Evolutionary conservation across 2,329 filamentous ascomycete species (phyloP).

Genomic region (Paecilomyces niveus): DNA sequence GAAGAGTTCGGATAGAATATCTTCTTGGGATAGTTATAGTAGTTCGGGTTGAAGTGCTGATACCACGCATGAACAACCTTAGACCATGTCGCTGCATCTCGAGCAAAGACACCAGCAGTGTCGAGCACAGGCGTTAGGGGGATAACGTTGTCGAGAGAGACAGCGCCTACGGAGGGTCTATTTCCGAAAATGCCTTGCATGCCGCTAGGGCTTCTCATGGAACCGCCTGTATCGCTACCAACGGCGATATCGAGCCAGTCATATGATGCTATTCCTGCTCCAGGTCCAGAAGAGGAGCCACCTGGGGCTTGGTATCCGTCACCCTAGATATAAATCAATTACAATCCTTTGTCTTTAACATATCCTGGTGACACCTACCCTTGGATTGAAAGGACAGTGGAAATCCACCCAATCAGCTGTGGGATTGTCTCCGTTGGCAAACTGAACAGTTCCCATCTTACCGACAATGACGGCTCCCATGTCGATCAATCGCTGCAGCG

Average conservation of each 20-base stretch:
- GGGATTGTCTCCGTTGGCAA: constrained; percentile 6
- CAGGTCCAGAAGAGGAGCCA: constrained; percentile 17
- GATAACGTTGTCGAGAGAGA: constrained; percentile 13
- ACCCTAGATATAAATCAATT: constrained; percentile 12
- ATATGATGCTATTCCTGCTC: constrained; percentile 24
- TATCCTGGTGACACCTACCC: background rate
- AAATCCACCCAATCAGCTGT: constrained; percentile 27
- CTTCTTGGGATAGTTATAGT: constrained; percentile 14
- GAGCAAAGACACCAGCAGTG: constrained; percentile 23
- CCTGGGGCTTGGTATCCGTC: constrained; percentile 28
- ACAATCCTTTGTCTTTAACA: constrained; percentile 14
- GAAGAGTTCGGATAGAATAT: constrained; percentile 9
- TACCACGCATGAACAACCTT: constrained; percentile 13
- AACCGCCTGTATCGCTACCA: constrained; percentile 36
- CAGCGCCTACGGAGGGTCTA: constrained; percentile 15
- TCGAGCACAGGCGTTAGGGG: constrained; percentile 22
- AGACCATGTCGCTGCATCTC: constrained; percentile 14
- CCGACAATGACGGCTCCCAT: constrained; percentile 47
- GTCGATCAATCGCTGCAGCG: constrained; percentile 51
- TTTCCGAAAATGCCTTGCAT: constrained; percentile 22
- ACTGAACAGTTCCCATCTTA: constrained; percentile 17
- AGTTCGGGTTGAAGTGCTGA: constrained; percentile 8
- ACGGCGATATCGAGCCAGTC: constrained; percentile 43
- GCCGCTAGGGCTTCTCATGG: constrained; percentile 18
- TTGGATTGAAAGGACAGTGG: constrained; percentile 32